Conservation (phyloP, 176 grass and related monocot species). For the Hyparrhenia diplandra region DNA sequence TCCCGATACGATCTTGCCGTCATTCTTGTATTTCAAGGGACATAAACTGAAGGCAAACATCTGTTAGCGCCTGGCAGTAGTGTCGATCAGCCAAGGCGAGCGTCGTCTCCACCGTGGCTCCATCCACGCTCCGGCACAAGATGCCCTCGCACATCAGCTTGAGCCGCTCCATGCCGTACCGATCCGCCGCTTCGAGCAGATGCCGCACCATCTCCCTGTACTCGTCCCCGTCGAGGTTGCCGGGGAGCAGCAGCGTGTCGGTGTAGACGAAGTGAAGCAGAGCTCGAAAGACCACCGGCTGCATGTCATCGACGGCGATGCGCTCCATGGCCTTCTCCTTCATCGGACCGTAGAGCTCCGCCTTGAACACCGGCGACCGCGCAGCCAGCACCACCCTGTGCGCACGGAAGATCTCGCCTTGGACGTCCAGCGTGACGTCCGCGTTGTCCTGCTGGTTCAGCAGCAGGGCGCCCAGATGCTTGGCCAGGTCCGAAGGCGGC, state of each 20-base stretch:
- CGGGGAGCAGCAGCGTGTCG: neutral
- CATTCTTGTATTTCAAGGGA: neutral
- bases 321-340: neutral
- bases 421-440: conserved; percentile 22
- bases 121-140: conserved; percentile 6
- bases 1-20: no score
- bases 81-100: conserved; percentile 25
- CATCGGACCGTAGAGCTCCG: conserved; percentile 22
- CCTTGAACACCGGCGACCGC: conserved; percentile 51
- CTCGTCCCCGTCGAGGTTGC: neutral
- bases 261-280: conserved; percentile 39
- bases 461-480: conserved; percentile 2
- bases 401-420: conserved; percentile 8
- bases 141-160: conserved; percentile 5
- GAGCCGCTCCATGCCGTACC: conserved; percentile 27
- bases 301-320: conserved; percentile 29
- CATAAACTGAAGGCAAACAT: conserved; percentile 24
- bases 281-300: conserved; percentile 23
- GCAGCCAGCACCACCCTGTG: conserved; percentile 31
- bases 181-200: conserved; percentile 36
- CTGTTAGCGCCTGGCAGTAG: neutral
- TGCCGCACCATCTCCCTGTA: neutral
- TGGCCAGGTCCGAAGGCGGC: neutral
- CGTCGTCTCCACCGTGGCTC: conserved; percentile 1
- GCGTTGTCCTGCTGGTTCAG: neutral